Conservation (phyloP, 805 yeast species). For the Schwanniomyces sp. region DNA sequence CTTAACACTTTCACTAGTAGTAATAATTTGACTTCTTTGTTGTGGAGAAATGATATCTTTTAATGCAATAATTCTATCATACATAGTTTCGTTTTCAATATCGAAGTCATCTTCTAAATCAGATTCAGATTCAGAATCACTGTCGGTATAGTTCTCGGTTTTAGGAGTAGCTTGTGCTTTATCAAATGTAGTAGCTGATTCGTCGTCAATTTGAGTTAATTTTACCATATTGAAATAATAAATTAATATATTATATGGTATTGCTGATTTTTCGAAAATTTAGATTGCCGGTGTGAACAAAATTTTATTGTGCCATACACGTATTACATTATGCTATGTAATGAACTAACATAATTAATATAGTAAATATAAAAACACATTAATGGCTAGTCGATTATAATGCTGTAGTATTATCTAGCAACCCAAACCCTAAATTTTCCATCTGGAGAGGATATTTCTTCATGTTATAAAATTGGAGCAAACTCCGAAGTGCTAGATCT, state of each 20-base stretch:
- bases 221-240: conserved; percentile 56
- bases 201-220: conserved; percentile 71
- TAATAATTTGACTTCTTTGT: conserved; percentile 56
- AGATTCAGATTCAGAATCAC: conserved; percentile 44
- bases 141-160: conserved; percentile 27
- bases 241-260: neutral
- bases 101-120: conserved; percentile 72
- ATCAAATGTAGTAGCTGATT: conserved; percentile 38
- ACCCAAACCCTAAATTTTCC: conserved; percentile 56
- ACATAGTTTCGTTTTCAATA: conserved; percentile 73
- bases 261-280: neutral
- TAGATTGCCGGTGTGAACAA: neutral
- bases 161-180: conserved; percentile 16
- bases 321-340: neutral
- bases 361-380: too few species aligned
- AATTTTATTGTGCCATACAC: conserved; percentile 4
- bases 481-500: conserved; percentile 78
- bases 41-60: conserved; percentile 89
- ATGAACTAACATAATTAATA: neutral
- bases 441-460: conserved; percentile 53
- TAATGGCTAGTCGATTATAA: too few species aligned
- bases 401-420: conserved; percentile 13
- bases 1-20: conserved; percentile 29
- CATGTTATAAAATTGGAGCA: conserved; percentile 74
- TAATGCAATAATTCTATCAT: conserved; percentile 87